phyloP scores from a whole-genome alignment of 2,329 filamentous ascomycete genomes.

The Teratosphaeria destructans region DNA sequence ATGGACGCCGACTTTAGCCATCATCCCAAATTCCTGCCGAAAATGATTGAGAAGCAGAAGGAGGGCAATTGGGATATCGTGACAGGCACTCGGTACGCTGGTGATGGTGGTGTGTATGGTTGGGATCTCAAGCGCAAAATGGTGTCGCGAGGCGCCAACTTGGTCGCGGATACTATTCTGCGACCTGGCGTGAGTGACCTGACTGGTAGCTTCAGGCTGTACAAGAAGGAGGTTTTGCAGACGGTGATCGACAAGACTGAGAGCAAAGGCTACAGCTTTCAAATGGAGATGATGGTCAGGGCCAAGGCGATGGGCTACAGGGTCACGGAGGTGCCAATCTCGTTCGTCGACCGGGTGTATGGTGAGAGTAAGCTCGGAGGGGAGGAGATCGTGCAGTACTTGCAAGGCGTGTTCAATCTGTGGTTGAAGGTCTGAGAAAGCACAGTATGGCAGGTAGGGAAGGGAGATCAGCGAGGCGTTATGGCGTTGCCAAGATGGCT shows the following conservation, averaged over 20 bases:
- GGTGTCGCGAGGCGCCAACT: constrained; percentile 76
- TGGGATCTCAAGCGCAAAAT: constrained; percentile 82
- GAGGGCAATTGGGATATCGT: constrained; percentile 84
- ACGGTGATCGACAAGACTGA: constrained; percentile 85
- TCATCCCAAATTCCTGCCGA: constrained; percentile 96
- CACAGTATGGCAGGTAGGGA: background rate
- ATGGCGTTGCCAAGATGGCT: background rate
- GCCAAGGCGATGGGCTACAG: constrained; percentile 93
- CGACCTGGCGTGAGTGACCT: constrained; percentile 89
- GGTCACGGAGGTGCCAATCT: constrained; percentile 91
- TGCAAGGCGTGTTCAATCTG: constrained; percentile 50
- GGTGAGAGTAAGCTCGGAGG: constrained; percentile 91
- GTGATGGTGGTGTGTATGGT: constrained; percentile 74
- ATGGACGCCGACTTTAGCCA: constrained; percentile 99
- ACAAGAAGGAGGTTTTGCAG: constrained; percentile 81
- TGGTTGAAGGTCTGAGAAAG: constrained; percentile 38
- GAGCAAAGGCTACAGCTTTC: constrained; percentile 96
- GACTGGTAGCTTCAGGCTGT: constrained; percentile 88
- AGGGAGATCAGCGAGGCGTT: background rate
- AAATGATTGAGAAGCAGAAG: constrained; percentile 79
- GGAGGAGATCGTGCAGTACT: constrained; percentile 92
- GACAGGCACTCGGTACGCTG: constrained; percentile 88
- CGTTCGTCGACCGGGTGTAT: constrained; percentile 89
- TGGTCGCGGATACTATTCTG: constrained; percentile 91
- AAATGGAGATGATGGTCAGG: constrained; percentile 99